Base-by-base conservation (phyloP, 2,329 filamentous ascomycete species). In the Aspergillus sojae region DNA sequence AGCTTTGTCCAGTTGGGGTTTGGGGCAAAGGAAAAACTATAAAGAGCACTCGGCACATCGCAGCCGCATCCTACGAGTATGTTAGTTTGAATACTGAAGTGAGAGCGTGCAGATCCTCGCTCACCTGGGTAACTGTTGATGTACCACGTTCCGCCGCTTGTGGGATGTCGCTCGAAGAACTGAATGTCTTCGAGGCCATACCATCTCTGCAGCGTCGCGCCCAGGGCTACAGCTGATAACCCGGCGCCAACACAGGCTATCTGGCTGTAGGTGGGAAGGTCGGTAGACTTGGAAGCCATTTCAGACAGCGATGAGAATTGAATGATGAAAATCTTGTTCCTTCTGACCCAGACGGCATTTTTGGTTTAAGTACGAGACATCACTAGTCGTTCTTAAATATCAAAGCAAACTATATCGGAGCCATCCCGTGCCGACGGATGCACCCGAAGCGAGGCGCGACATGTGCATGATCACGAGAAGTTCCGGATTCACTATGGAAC, bases 81-180 rank as follows among this genome's bases (percentile, higher is more conserved):
- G 10, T 32, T 32, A 32, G 30, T 32, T 11, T 4, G 30, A 10
- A 56, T 28, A 4, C 19, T 11, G 4, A 1, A 16, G 43, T 46
- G 80, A 9, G 5, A 10, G 1, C 3, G 30, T 32, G 30, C 30
- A 32, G 10, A 32, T 32, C 30, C 30, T 32, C 30, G 30, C 0
- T 32, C 30, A 32, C 30, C 30, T 32, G 30, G 30, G 11, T 32
- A 32, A 32, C 30, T 77, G 71, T 89, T 90, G 58, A 83, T 81
- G 71, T 82, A 81, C 88, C 88, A 90, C 2, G 87, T 89, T 12
- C 88, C 88, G 23, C 88, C 88, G 23, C 86, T 77, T 2, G 80
- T 80, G 9, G 78, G 70, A 65, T 86, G 78, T 28, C 84, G 78
- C 45, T 90, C 88, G 64, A 89, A 89, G 71, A 90, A 81, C 12